Percentiles rank a stretch among this genome's conserved stretches.
These are phyloP conservation scores for Crepidotus variabilis DNA, from an alignment of 768 basidiomycete species.

Conservation along the genomic window DNA sequence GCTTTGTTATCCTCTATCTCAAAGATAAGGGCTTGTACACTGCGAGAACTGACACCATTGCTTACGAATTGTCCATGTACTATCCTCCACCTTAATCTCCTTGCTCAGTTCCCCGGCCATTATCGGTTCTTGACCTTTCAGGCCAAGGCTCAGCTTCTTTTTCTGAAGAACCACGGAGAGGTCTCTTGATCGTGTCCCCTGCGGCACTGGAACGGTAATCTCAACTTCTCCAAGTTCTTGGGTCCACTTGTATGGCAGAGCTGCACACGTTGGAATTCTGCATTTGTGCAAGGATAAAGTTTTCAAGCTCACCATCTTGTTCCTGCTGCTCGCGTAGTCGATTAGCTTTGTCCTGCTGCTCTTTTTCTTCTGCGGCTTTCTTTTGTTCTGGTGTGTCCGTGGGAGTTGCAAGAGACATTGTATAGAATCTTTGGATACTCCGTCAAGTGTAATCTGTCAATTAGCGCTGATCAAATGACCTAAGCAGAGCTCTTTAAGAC, in stretches of 20 bases:
- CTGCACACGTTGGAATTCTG: conserved; percentile 32
- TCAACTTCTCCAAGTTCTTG: conserved; percentile 90
- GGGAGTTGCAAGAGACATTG: conserved; percentile 11
- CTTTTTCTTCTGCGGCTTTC: conserved; percentile 71
- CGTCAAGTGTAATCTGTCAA: neutral
- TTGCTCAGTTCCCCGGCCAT: conserved; percentile 88
- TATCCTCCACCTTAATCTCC: conserved; percentile 94
- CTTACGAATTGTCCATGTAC: conserved; percentile 92
- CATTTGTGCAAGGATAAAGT: conserved; percentile 15
- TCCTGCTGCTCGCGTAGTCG: conserved; percentile 69
- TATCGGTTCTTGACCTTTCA: conserved; percentile 85
- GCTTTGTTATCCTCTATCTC: conserved; percentile 70
- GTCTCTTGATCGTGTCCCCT: conserved; percentile 80
- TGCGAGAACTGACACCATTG: conserved; percentile 10
- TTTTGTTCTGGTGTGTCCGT: conserved; percentile 63
- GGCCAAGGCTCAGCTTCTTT: conserved; percentile 75
- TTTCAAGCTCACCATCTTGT: conserved; percentile 77
- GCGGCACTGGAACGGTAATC: conserved; percentile 76
- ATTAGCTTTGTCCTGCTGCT: conserved; percentile 65
- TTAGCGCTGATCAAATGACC: conserved; percentile 12
- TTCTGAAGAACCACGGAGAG: conserved; percentile 73
- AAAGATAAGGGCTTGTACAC: neutral
- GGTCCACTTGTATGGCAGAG: conserved; percentile 87
- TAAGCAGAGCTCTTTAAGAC: conserved; percentile 5
- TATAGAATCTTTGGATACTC: neutral